phyloP scores from a whole-genome alignment of 2,329 filamentous ascomycete species.

The Xylariomycetidae sp. region DNA sequence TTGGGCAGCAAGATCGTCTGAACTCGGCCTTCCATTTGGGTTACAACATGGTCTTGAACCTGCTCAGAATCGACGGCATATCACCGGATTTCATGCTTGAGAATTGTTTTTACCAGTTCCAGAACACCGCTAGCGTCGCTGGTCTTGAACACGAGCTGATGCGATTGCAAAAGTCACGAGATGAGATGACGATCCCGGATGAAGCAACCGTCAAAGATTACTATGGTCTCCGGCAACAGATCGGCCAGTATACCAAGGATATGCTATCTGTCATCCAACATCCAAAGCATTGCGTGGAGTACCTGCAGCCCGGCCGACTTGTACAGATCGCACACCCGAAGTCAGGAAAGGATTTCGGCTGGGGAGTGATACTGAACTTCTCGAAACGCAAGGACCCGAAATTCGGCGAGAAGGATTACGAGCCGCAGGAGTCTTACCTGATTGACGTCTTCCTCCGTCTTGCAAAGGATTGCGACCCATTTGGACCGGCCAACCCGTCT shows the following conservation, averaged over 20 bases:
- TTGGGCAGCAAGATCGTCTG: conserved; percentile 91
- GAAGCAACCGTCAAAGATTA: conserved; percentile 90
- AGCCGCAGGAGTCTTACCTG: conserved; percentile 71
- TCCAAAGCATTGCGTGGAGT: conserved; percentile 78
- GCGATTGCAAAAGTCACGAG: conserved; percentile 68
- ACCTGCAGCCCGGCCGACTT: conserved; percentile 80
- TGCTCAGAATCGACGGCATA: conserved; percentile 97
- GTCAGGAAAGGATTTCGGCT: conserved; percentile 75
- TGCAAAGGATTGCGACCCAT: conserved; percentile 43
- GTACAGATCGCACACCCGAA: conserved; percentile 74
- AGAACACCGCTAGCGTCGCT: conserved; percentile 85
- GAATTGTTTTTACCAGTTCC: conserved; percentile 96
- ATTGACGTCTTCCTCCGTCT: conserved; percentile 73
- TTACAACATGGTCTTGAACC: conserved; percentile 98
- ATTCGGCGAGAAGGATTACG: conserved; percentile 60
- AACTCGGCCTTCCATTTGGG: conserved; percentile 97
- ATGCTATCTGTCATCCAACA: conserved; percentile 91
- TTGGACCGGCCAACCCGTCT: conserved; percentile 31
- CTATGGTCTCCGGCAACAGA: conserved; percentile 79
- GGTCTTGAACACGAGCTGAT: conserved; percentile 76
- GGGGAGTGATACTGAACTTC: conserved; percentile 82
- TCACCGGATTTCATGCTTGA: conserved; percentile 99
- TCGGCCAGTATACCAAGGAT: conserved; percentile 78
- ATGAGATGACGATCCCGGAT: conserved; percentile 71
- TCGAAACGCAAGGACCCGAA: conserved; percentile 59